A percentile compares a stretch with the other conserved stretches of the same genome.
Conservation (phyloP, 208 protist species). For the Leishmania amazonensis region DNA sequence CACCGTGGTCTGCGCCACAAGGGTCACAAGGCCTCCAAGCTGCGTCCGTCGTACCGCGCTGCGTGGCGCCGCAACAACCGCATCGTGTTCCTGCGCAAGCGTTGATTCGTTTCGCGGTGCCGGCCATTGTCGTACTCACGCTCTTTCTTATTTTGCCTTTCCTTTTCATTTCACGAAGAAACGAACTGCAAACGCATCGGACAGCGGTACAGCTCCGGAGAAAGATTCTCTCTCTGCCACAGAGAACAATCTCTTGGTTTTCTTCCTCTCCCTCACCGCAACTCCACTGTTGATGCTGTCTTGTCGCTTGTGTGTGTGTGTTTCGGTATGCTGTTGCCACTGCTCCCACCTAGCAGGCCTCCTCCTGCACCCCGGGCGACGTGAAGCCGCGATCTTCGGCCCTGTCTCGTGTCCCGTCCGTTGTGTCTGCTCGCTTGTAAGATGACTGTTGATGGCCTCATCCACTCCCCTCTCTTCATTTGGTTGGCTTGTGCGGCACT, state of each 20-base stretch:
- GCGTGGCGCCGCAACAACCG: constrained; percentile 99
- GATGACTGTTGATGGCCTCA: not conserved
- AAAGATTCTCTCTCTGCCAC: not conserved
- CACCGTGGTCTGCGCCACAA: constrained; percentile 97
- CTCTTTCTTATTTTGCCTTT: constrained; percentile 21
- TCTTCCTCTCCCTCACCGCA: not conserved
- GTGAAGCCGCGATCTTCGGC: not conserved
- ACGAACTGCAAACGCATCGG: not conserved
- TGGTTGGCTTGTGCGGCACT: not conserved
- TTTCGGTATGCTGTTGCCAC: not conserved
- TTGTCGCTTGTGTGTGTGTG: not conserved
- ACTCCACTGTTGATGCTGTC: not conserved
- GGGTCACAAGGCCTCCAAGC: constrained; percentile 95
- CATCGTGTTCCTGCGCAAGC: constrained; percentile 93
- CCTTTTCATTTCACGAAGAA: constrained; percentile 15
- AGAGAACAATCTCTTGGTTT: not conserved
- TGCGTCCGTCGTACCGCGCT: constrained; percentile 95
- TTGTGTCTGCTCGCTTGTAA: not conserved
- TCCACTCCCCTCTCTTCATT: not conserved
- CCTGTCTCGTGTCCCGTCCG: not conserved
- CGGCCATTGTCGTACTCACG: not conserved
- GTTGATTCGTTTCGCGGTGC: constrained; percentile 45
- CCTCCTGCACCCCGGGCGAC: not conserved
- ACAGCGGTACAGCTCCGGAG: not conserved
- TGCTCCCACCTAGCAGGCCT: not conserved